Base-by-base conservation (phyloP, 768 basidiomycete species). In the Hygrocybe coccinea region DNA sequence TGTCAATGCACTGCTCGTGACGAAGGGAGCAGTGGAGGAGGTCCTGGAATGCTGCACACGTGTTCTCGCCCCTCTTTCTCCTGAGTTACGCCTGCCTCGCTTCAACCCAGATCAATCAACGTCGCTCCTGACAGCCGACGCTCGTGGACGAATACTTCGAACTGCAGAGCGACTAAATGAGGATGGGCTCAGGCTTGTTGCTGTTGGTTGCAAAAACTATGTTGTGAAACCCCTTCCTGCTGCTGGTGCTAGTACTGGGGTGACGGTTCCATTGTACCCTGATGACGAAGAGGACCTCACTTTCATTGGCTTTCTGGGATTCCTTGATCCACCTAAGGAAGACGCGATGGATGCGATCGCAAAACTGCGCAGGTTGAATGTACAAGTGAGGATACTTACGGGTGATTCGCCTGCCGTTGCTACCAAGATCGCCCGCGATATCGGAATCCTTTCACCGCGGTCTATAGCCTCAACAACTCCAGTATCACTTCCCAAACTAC, bases 291-390 rank as follows among this genome's bases (percentile, higher is more conserved):
- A 68, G 29, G 73, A 71, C 34, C 74, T 81, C 52, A 71, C 66
- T 3, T 79, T 84, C 65, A 67, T 79, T n/a, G 81, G 76, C 6
- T 69, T 83, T 6, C 76, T 73, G 17, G 83, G 81, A 45, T 78
- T 83, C 55, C 76, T 74, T 47, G 82, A 83, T 60, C 81, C 82
- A 12, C 81, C 81, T 15, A 74, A 82, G 36, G 79, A 78, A 2
- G 79, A 83, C 36, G 50, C 50, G 7, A 24, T 15, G 7, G 50
- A 50, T 5, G 50, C 50, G 6, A 29, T 50, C 9, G 35, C 15
- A 15, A 50, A 10, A 6, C 35, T 50, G 7, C 8, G 9, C 10
- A 12, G 11, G 19, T 37, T 50, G 50, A 24, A 24, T 19, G 35
- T 50, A 5, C 50, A 37, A 36, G 50, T 50, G 10, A 70, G 70